A percentile compares a stretch with the other conserved stretches of the same genome.
These are phyloP conservation scores for Cydonia oblonga DNA, from an alignment of 331 rosid species.

Conservation along the genomic window DNA sequence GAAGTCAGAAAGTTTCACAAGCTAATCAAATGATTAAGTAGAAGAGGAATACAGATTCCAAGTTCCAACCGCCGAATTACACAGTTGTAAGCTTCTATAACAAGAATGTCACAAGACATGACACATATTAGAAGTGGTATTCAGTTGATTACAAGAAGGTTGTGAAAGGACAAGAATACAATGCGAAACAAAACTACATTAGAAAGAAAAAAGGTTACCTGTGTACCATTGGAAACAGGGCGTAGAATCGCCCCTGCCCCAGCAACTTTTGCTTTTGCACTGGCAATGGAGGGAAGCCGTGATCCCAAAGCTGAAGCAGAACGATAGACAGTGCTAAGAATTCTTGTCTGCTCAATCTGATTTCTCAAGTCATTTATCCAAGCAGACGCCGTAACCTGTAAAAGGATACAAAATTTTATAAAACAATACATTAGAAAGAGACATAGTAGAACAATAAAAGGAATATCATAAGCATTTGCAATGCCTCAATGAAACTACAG, in stretches of 20 bases:
- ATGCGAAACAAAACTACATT: background rate
- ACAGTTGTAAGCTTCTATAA: background rate
- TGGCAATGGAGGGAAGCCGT: slow-evolving; percentile 86
- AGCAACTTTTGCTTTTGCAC: slow-evolving; percentile 85
- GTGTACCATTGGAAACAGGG: slow-evolving; percentile 92
- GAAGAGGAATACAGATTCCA: background rate
- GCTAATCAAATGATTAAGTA: background rate
- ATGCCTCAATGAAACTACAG: background rate
- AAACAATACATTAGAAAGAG: background rate
- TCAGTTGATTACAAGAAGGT: background rate
- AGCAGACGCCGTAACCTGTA: slow-evolving; percentile 94
- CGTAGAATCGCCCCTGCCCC: slow-evolving; percentile 87
- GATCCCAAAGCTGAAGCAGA: slow-evolving; percentile 98
- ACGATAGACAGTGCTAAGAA: slow-evolving; percentile 82
- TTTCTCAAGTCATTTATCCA: slow-evolving; percentile 92
- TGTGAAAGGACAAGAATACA: background rate
- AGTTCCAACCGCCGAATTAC: background rate
- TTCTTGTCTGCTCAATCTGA: slow-evolving; percentile 88
- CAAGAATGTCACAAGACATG: background rate
- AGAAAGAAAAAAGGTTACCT: slow-evolving; percentile 34
- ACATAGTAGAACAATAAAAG: background rate
- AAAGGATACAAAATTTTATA: background rate
- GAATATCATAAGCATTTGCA: background rate
- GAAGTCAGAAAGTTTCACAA: slow-evolving; percentile 4
- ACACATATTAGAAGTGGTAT: background rate